Base-by-base conservation (phyloP, 768 basidiomycete species). In the Podaxis carcinomalis region DNA sequence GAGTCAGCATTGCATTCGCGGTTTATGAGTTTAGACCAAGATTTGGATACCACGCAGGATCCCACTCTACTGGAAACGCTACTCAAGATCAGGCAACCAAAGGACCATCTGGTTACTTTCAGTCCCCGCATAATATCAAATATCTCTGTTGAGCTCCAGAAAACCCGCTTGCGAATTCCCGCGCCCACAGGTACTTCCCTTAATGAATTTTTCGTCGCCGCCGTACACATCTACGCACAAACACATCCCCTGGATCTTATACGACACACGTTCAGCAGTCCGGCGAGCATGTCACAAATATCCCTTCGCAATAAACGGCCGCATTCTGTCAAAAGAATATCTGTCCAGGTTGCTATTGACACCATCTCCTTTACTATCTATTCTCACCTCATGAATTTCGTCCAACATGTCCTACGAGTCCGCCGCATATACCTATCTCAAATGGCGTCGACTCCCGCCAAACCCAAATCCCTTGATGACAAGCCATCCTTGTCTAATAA, bases 321-420 rank as follows among this genome's bases (percentile, higher is more conserved):
- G 32, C 71, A 68, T 51, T 62, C 50, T 16, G 66, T 77, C 28
- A 68, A 66, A 23, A 75, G 74, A 58, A 63, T 69, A 13, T 69
- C 76, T 3, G 62, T 78, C 25, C 70, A 75, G 19, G 46, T 84
- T 27, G 70, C 75, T 23, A 40, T 81, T 16, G 78, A 78, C 0
- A 76, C 79, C 44, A 59, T 81, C 25, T 70, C 72, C 14, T 62
- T 86, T 52, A 68, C 68, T 5, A 74, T 87, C 11, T 80, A 72
- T n/a, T 86, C 88, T 21, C 81, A 81, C 61, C 72, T 89, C 36
- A 82, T 89, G 74, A 71, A 76, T 25, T 88, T 88, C 65, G 78
- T 80, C 9, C 86, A 82, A 70, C 76, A 80, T 63, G 63, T 82
- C 51, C 71, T 88, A 23, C 84, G 84, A 28, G 75, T 86, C 19